Evolutionary conservation across 257 asterid genomes (phyloP).

Genomic region (Eustoma russellianum): DNA sequence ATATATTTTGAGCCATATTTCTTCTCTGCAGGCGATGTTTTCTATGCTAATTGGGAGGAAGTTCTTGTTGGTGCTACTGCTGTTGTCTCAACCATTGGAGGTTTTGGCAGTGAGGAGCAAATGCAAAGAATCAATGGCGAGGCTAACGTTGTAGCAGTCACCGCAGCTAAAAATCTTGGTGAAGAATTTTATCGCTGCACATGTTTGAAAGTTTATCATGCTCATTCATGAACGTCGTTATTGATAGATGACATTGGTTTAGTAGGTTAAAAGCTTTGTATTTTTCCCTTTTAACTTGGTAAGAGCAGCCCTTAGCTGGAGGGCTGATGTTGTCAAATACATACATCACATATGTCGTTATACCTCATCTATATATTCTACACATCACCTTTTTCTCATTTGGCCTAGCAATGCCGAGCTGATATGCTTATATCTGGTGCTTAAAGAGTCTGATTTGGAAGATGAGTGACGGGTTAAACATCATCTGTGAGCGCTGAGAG

Average conservation of each 20-base stretch:
- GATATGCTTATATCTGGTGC: too few relatives aligned
- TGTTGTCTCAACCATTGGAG: constrained; percentile 94
- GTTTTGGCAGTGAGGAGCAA: constrained; percentile 92
- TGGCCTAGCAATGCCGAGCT: too few relatives aligned
- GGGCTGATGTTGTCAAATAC: too few relatives aligned
- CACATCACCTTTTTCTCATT: too few relatives aligned
- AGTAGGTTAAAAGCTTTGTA: background rate
- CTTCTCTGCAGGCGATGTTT: constrained; percentile 70
- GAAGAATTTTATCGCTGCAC: constrained; percentile 6
- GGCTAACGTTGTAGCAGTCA: constrained; percentile 86
- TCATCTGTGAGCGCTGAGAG: too few relatives aligned
- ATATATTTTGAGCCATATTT: too few relatives aligned
- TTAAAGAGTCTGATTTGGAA: too few relatives aligned
- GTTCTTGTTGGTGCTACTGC: constrained; percentile 81
- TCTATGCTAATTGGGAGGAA: constrained; percentile 90
- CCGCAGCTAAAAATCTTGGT: constrained; percentile 93
- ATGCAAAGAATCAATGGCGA: constrained; percentile 97
- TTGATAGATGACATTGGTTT: background rate
- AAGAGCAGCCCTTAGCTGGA: too few relatives aligned
- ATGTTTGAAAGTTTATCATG: background rate
- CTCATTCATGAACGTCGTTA: background rate
- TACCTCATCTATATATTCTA: too few relatives aligned
- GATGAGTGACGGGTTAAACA: too few relatives aligned
- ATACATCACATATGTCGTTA: too few relatives aligned
- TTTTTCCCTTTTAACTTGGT: background rate